Base-by-base conservation (phyloP, 345 rosid genomes). In the Eucalyptus guilfoylei region DNA sequence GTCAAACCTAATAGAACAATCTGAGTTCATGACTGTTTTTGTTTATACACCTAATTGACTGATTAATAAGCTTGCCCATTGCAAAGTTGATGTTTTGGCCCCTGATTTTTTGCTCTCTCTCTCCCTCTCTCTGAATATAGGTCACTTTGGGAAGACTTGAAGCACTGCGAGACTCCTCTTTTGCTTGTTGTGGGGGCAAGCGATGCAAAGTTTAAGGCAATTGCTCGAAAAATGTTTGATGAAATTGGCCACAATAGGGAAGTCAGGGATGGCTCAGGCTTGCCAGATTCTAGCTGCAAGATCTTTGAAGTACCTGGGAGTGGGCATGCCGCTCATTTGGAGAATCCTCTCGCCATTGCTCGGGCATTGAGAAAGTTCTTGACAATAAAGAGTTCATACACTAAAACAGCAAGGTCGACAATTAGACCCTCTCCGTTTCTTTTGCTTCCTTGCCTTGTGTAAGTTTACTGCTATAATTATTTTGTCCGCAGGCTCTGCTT, bases 291-390 rank as follows among this genome's bases (percentile, higher is more conserved):
- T n/a, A 89, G 90, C 48, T 88, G 89, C 47, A 95, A 96, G 90
- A 92, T 88, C 24, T 91, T 94, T 85, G 94, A 94, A 91, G 91
- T 96, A 76, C 94, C 96, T 9, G 91, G 91, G 83, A 91, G 95
- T 40, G 98, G 99, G 49, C 99, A 97, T 81, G 99, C 97, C 50
- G 96, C 94, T 21, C 99, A 97, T 93, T 89, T 97, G 88, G 99
- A 97, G 94, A 95, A 93, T 89, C 99, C 99, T 89, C 97, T 96
- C 1, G 80, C 88, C 3, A 28, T 96, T 72, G 91, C 95, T 47
- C 90, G 91, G 49, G 91, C 95, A 48, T 87, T 97, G 72, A 92
- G 98, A 88, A 91, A 91, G 88, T 97, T 96, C 92, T 80, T 95
- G 81, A 91, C 90, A 64, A 90, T 13, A 67, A 83, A 60, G 87